Evolutionary conservation across 331 rosid species (phyloP).

Genomic region (Dryas integrifolia): DNA sequence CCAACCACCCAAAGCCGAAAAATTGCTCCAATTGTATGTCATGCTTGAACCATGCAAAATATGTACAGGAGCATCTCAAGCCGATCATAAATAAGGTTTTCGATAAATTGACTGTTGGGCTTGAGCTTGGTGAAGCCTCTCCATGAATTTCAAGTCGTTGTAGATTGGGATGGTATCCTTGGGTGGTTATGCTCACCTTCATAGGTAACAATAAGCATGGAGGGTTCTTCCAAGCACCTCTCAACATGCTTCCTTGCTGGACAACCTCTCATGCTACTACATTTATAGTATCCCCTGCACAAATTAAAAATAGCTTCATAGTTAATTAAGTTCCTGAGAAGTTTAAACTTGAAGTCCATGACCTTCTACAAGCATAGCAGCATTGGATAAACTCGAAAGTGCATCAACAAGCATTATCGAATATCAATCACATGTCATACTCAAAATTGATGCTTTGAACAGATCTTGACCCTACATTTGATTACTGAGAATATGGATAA

Average conservation of each 20-base stretch:
- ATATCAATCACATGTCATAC: slow-evolving; percentile 4
- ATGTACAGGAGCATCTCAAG: slow-evolving; percentile 71
- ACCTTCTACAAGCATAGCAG: not conserved
- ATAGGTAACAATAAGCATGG: slow-evolving; percentile 91
- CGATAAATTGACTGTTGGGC: slow-evolving; percentile 26
- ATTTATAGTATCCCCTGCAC: slow-evolving; percentile 95
- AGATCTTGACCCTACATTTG: not conserved
- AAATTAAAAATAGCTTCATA: slow-evolving; percentile 10
- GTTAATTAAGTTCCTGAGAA: not conserved
- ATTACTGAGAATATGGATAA: not conserved
- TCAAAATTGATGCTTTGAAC: slow-evolving; percentile 4
- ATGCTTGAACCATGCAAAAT: slow-evolving; percentile 50
- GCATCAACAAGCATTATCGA: not conserved
- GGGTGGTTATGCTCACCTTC: slow-evolving; percentile 99
- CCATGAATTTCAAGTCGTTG: slow-evolving; percentile 58
- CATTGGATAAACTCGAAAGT: not conserved
- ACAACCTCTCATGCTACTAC: slow-evolving; percentile 99
- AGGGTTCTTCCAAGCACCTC: slow-evolving; percentile 90
- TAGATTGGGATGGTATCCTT: slow-evolving; percentile 68
- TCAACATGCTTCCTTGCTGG: slow-evolving; percentile 99
- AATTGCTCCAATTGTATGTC: slow-evolving; percentile 39
- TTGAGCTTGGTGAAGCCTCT: slow-evolving; percentile 36
- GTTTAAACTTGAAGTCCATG: not conserved
- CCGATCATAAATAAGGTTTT: slow-evolving; percentile 29
- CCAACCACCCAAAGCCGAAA: slow-evolving; percentile 32